Evolutionary conservation across 2,329 filamentous ascomycete species (phyloP), one percentile per base, ranked within the genome.

Genomic region (Monosporascus sp.): DNA sequence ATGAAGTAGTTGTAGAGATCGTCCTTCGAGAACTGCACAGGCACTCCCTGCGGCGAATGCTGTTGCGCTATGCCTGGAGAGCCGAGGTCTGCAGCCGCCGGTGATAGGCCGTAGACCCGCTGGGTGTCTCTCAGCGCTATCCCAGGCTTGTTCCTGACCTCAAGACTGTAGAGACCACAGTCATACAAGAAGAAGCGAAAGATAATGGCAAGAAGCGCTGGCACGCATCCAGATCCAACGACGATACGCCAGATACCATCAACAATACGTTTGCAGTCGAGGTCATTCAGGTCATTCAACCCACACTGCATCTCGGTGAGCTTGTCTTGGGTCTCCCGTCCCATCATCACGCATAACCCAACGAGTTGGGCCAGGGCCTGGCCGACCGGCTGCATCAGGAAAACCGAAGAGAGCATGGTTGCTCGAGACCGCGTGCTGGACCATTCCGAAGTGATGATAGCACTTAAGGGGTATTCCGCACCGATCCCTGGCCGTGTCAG

Each of bases 111-210:
- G 59, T 85, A 85, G 5, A 85, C 75, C 17, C 77, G 73, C 47
- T 83, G 81, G 0, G 82, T 84, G 47, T 86, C 81, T 55, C 79
- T 74, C 37, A 85, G 75, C 11, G 82, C 82, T 44, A 79, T 76
- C 6, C 76, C 75, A 0, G 82, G 78, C 59, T 85, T 82, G 61
- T 81, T 78, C 57, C 82, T 82, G 57, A 87, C 82, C 60, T 87
- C 84, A 27, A 86, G 76, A 9, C 81, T 79, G 67, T 85, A 88
- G 35, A 86, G 74, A 5, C 83, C 83, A 52, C 80, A 84, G 64
- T 88, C 85, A 38, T 83, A 85, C 43, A 87, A 78, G 57, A 83
- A 82, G 65, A 87, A 83, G 18, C 85, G 81, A 61, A 87, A 87
- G 39, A 85, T 73, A 54, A 86, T 82, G 58, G 85, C 84, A 8